phyloP scores from a whole-genome alignment of 331 rosid genomes.

The Arachis monticola region DNA sequence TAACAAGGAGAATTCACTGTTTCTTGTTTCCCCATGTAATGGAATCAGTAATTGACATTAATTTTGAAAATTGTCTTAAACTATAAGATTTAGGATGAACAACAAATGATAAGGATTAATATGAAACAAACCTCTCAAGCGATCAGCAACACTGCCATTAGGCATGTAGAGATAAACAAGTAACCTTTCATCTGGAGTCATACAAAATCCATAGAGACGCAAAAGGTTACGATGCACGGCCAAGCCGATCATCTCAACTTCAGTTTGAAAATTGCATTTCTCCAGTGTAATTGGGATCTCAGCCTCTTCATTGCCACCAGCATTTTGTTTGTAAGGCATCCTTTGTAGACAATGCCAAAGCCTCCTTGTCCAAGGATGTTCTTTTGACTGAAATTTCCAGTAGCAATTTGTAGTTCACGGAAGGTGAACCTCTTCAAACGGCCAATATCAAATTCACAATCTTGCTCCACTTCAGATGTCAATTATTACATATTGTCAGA shows the following conservation, averaged over 20 bases:
- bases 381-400: no score
- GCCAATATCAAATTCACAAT: constrained; percentile 79
- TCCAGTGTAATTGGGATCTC: no score
- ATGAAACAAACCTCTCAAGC: constrained; percentile 85
- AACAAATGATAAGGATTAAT: constrained; percentile 12
- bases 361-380: no score
- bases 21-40: background rate
- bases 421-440: constrained; percentile 86
- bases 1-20: background rate
- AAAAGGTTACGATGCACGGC: no score
- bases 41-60: constrained; percentile 17
- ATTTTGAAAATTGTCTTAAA: constrained; percentile 23
- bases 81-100: background rate
- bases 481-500: constrained; percentile 35
- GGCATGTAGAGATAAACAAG: no score
- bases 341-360: no score
- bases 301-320: no score
- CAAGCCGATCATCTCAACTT: no score
- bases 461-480: constrained; percentile 83
- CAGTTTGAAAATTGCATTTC: no score
- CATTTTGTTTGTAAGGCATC: no score
- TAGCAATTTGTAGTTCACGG: constrained; percentile 91
- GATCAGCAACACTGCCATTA: constrained; percentile 96
- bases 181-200: no score
- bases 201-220: no score